A percentile compares a stretch with the other conserved stretches of the same genome.
Evolutionary conservation across 2,329 filamentous ascomycete genomes (phyloP).

Genomic region (Microsporum audouinii): DNA sequence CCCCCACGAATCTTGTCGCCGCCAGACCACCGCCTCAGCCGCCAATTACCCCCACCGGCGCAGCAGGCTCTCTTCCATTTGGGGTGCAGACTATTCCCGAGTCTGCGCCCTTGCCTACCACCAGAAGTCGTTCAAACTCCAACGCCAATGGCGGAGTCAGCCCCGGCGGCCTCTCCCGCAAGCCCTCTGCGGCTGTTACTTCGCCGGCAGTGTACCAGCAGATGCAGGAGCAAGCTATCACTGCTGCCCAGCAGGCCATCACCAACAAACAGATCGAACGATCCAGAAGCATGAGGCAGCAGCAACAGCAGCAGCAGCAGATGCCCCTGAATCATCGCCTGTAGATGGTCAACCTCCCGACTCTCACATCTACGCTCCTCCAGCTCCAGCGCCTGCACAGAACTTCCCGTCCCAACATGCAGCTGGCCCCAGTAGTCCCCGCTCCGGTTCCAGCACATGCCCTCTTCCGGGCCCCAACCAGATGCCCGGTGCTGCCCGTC

Average conservation of each 20-base stretch:
- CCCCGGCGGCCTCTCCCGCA: constrained; percentile 21
- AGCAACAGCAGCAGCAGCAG: constrained; percentile 33
- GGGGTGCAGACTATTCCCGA: constrained; percentile 44
- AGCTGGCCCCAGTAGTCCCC: constrained; percentile 7
- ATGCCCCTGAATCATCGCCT: neutral
- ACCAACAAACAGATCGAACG: constrained; percentile 56
- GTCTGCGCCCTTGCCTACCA: constrained; percentile 49
- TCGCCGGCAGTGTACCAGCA: constrained; percentile 42
- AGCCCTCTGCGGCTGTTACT: constrained; percentile 25
- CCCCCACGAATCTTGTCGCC: constrained; percentile 48
- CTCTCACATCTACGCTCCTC: constrained; percentile 26
- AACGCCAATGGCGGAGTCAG: constrained; percentile 36
- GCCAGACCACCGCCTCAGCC: constrained; percentile 35
- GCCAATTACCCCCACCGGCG: constrained; percentile 41
- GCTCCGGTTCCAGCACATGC: neutral
- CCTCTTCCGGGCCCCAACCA: constrained; percentile 10
- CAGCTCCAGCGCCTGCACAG: neutral
- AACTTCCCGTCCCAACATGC: neutral
- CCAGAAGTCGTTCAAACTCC: constrained; percentile 58
- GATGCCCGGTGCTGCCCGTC: constrained; percentile 41
- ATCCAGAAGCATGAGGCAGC: constrained; percentile 60
- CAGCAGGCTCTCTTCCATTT: constrained; percentile 34
- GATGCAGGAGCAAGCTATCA: constrained; percentile 77
- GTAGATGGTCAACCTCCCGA: neutral
- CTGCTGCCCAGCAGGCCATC: constrained; percentile 66